These are phyloP conservation scores for Fulvia fulva DNA, from an alignment of 2,329 filamentous ascomycete species.

Conservation along the genomic window DNA sequence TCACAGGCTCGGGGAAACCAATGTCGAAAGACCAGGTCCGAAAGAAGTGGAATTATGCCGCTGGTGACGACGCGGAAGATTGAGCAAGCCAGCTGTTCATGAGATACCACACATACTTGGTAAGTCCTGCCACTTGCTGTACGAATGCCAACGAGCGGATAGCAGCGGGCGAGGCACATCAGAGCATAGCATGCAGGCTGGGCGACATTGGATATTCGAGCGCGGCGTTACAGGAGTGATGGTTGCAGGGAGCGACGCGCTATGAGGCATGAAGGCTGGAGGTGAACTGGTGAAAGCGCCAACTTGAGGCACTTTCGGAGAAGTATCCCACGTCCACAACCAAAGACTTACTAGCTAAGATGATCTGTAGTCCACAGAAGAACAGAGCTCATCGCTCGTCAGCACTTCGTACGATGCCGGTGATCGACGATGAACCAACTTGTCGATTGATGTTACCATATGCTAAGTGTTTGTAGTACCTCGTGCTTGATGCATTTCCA, in stretches of 20 bases:
- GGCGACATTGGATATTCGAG: neutral
- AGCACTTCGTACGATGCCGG: too few species aligned
- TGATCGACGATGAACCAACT: too few species aligned
- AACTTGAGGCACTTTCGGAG: conserved; percentile 1
- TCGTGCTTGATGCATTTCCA: too few species aligned
- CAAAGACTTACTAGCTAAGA: conserved; percentile 21
- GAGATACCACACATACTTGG: neutral
- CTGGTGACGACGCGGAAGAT: conserved; percentile 19
- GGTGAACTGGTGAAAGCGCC: neutral
- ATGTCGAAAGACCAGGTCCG: conserved; percentile 76
- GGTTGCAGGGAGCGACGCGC: too few species aligned
- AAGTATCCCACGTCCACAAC: conserved; percentile 18
- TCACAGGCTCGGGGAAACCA: conserved; percentile 88
- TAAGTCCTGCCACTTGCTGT: neutral
- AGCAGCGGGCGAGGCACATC: neutral
- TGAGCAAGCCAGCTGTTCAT: conserved; percentile 5
- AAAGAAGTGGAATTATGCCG: conserved; percentile 27
- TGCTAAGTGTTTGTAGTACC: too few species aligned
- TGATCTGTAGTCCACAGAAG: conserved; percentile 5
- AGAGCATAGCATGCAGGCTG: neutral
- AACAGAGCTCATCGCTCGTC: neutral
- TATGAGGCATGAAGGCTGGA: neutral
- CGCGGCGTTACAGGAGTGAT: neutral
- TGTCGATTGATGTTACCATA: too few species aligned
- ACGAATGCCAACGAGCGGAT: neutral